phyloP scores from a whole-genome alignment of 805 yeast species.

The Candida nemodendra region DNA sequence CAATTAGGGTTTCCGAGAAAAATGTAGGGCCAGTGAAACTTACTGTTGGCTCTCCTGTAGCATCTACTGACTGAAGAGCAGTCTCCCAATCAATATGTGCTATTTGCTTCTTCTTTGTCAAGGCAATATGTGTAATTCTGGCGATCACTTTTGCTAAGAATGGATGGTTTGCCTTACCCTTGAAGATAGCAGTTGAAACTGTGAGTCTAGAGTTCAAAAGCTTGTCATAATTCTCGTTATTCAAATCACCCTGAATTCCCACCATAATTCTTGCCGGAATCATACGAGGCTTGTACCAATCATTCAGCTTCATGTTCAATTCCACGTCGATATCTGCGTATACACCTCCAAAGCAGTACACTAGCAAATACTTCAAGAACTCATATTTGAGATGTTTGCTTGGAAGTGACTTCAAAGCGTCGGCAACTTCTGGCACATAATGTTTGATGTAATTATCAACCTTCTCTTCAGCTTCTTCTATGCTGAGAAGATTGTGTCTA shows the following conservation, averaged over 20 bases:
- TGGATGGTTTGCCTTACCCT: slow-evolving; percentile 24
- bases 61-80: slow-evolving; percentile 13
- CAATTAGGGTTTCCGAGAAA: slow-evolving; percentile 25
- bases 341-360: slow-evolving; percentile 52
- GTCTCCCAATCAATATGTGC: slow-evolving; percentile 17
- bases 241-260: slow-evolving; percentile 23
- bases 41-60: slow-evolving; percentile 20
- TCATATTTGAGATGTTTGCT: slow-evolving; percentile 47
- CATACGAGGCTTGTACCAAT: slow-evolving; percentile 22
- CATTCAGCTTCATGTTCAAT: slow-evolving; percentile 39
- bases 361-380: slow-evolving; percentile 49
- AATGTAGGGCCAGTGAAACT: slow-evolving; percentile 26
- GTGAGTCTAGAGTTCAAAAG: slow-evolving; percentile 21
- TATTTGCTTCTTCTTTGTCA: slow-evolving; percentile 11
- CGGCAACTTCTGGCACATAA: slow-evolving; percentile 46
- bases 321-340: slow-evolving; percentile 55
- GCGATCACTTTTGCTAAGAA: slow-evolving; percentile 26
- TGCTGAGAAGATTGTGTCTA: slow-evolving; percentile 8
- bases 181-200: slow-evolving; percentile 22
- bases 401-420: slow-evolving; percentile 46
- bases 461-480: slow-evolving; percentile 9
- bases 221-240: slow-evolving; percentile 16
- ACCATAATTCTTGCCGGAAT: slow-evolving; percentile 16
- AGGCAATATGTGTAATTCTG: slow-evolving; percentile 20
- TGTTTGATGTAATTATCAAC: slow-evolving; percentile 11